A percentile compares a stretch with the other conserved stretches of the same genome.
Conservation (phyloP, 345 rosid species). For the Euphorbia lathyris region DNA sequence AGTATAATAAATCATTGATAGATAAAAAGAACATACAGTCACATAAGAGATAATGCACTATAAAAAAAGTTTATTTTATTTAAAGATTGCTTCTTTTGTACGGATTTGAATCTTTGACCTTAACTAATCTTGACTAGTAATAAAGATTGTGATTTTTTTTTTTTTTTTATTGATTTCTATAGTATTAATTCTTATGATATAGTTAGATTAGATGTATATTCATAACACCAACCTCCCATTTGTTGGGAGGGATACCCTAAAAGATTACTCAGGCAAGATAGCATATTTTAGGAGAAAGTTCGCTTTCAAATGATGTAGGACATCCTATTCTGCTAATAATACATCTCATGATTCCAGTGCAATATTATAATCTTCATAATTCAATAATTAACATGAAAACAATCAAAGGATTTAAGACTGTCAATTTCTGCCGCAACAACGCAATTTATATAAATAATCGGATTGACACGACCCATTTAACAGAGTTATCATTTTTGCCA, state of each 20-base stretch:
- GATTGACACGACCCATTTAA: too few relatives aligned
- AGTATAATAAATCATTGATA: neutral
- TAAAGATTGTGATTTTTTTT: neutral
- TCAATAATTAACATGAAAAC: neutral
- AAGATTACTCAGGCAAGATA: neutral
- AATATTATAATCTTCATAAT: neutral
- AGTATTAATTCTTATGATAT: neutral
- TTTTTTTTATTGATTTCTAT: too few relatives aligned
- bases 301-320: neutral
- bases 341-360: neutral
- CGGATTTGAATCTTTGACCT: conserved; percentile 9
- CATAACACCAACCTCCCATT: neutral
- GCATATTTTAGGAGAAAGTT: neutral
- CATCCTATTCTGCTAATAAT: neutral
- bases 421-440: too few relatives aligned
- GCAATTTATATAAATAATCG: too few relatives aligned
- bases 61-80: neutral
- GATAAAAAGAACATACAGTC: neutral
- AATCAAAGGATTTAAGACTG: neutral
- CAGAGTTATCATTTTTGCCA: too few relatives aligned
- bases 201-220: too few relatives aligned
- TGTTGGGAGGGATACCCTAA: neutral
- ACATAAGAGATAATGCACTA: neutral
- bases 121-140: neutral
- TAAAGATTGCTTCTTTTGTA: conserved; percentile 20